These are phyloP conservation scores for Ceratobasidium sp. DNA, from an alignment of 1,284 basidiomycete species.

Conservation along the genomic window DNA sequence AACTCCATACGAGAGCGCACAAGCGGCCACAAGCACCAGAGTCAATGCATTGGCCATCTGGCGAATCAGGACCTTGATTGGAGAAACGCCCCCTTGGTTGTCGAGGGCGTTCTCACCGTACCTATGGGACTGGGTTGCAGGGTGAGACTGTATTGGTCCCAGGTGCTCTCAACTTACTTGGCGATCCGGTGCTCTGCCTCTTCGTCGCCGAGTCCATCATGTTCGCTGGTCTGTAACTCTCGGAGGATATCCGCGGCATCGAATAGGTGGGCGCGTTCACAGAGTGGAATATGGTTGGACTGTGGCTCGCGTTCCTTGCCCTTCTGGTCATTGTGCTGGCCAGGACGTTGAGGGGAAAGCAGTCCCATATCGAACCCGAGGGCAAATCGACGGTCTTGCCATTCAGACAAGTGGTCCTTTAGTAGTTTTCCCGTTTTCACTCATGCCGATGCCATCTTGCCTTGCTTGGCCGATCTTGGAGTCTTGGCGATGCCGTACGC, in stretches of 20 bases:
- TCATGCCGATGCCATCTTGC: no score
- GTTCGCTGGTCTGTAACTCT: neutral
- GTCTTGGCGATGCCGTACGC: no score
- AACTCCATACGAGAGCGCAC: conserved; percentile 60
- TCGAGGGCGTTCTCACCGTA: no score
- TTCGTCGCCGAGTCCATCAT: neutral
- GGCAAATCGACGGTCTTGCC: no score
- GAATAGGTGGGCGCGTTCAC: neutral
- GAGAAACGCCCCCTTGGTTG: conserved; percentile 10
- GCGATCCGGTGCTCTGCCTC: neutral
- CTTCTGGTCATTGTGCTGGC: no score
- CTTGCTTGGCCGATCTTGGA: no score
- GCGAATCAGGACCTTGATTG: conserved; percentile 6
- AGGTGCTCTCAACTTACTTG: neutral
- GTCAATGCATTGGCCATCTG: conserved; percentile 37
- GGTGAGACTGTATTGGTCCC: no score
- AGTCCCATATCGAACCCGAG: no score
- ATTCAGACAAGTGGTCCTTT: no score
- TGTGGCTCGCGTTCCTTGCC: neutral
- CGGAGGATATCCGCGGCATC: neutral
- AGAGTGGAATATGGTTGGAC: neutral
- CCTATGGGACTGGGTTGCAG: no score
- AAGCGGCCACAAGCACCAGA: conserved; percentile 1
- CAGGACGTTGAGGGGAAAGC: no score
- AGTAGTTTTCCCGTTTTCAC: no score